Percentiles rank a stretch among this genome's conserved stretches.
Evolutionary conservation across 768 basidiomycete species (phyloP).

Genomic region (Boletus pseudopeckii): DNA sequence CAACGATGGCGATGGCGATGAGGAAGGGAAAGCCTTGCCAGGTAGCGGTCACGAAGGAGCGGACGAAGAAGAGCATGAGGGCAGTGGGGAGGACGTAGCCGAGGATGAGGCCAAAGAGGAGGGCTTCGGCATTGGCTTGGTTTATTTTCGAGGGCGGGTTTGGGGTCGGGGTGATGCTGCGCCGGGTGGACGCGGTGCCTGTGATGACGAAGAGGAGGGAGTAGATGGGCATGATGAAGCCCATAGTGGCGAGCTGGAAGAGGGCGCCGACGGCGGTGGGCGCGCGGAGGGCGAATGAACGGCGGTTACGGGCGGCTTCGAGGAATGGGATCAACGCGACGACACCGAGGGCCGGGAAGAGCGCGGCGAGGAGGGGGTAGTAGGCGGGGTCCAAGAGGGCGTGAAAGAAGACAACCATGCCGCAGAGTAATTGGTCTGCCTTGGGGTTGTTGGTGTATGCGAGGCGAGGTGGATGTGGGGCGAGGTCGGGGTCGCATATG

Average conservation of each 20-base stretch:
- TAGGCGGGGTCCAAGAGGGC: constrained; percentile 13
- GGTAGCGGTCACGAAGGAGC: constrained; percentile 44
- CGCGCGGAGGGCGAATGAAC: constrained; percentile 35
- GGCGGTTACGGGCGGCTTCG: constrained; percentile 42
- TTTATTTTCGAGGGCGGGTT: constrained; percentile 31
- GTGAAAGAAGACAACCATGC: constrained; percentile 48
- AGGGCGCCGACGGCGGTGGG: constrained; percentile 42
- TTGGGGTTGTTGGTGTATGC: constrained; percentile 37
- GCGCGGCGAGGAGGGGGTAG: constrained; percentile 16
- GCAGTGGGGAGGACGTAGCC: constrained; percentile 47
- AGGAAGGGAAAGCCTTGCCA: constrained; percentile 56
- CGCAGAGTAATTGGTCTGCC: constrained; percentile 42
- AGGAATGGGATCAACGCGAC: constrained; percentile 39
- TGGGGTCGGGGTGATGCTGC: not conserved
- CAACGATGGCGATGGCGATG: constrained; percentile 38
- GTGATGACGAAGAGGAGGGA: constrained; percentile 44
- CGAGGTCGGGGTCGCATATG: constrained; percentile 31
- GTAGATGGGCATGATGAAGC: constrained; percentile 45
- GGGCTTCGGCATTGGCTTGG: constrained; percentile 48
- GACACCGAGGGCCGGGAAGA: constrained; percentile 10
- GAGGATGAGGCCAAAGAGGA: constrained; percentile 45
- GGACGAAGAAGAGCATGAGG: constrained; percentile 41
- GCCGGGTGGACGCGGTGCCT: constrained; percentile 24
- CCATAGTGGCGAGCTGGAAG: constrained; percentile 42
- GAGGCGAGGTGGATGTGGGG: constrained; percentile 33